A percentile compares a stretch with the other conserved stretches of the same genome.
These are phyloP conservation scores for Macroventuria anomochaeta DNA, from an alignment of 2,329 filamentous ascomycete genomes.

Conservation along the genomic window DNA sequence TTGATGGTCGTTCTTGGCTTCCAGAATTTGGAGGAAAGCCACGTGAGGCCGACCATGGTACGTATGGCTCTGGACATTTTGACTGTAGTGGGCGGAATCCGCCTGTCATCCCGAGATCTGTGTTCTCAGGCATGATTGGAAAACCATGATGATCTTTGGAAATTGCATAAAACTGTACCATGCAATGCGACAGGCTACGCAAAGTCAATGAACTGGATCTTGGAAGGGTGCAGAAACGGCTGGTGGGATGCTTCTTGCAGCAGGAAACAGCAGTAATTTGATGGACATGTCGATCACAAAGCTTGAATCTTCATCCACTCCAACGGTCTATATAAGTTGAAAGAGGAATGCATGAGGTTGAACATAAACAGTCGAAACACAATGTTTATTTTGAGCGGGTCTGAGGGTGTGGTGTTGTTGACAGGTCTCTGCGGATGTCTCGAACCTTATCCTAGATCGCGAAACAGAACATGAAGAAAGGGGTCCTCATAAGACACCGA, in stretches of 20 bases:
- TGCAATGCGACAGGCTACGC: background rate
- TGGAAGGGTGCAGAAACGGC: background rate
- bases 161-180: background rate
- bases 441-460: conserved; percentile 7
- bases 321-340: background rate
- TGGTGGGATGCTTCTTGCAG: background rate
- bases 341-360: conserved; percentile 2
- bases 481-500: conserved; percentile 7
- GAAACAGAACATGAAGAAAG: conserved; percentile 15
- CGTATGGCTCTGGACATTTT: conserved; percentile 3
- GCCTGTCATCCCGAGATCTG: background rate
- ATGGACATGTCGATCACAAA: conserved; percentile 4
- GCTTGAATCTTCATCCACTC: background rate
- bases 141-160: background rate
- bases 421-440: conserved; percentile 6
- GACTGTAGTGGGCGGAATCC: background rate
- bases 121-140: background rate
- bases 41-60: conserved; percentile 6
- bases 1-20: background rate
- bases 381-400: background rate
- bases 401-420: conserved; percentile 10
- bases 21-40: conserved; percentile 1
- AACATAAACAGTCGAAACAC: background rate
- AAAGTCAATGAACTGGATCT: background rate
- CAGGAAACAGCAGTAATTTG: background rate